Evolutionary conservation across 306 rosid genomes (phyloP), one percentile per base, ranked within the genome.

Genomic region (Dalbergia cochinchinensis): DNA sequence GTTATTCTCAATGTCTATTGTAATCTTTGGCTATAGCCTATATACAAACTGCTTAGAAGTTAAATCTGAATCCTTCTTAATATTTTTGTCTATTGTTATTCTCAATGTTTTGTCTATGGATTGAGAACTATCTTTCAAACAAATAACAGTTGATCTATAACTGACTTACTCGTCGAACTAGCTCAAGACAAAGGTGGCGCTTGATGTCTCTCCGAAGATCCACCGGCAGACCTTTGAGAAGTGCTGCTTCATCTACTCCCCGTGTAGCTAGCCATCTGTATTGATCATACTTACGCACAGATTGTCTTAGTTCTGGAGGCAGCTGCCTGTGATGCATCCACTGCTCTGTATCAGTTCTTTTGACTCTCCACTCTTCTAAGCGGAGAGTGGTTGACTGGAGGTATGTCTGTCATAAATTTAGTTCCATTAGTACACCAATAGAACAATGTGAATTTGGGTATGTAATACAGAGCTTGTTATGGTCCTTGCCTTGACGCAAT

Each of bases 301-400:
- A 85, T 18, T 87, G 83, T 74, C 87, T 91, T 61, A 93, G 77
- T n/a, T 90, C 93, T 20, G 67, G 70, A 51, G 97, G 97, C 31
- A 93, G 84, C 37, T 91, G 97, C 74, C 94, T 83, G 81, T 91
- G 97, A 82, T 78, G 92, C 94, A 93, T 93, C 98, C 97, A 93
- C 65, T 93, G 90, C 50, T 93, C 97, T 33, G 93, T 90, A 58
- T 93, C 98, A 7, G 89, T 91, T 86, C 93, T 88, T 84, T 65
- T 88, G 44, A 91, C 88, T 74, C 97, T 88, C 98, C 98, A 93
- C 80, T 93, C 98, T 80, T 93, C 97, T 53, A 93, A 76, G 11
- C 92, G 85, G 41, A 88, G 88, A 1, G 93, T 91, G 0, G 90
- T 90, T 3, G 94, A 93, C 83, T 93, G 97, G 9, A 93, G 91